Evolutionary conservation across 371 early-diverging fungal species (phyloP).

Genomic region (Actinomortierella wolfii): DNA sequence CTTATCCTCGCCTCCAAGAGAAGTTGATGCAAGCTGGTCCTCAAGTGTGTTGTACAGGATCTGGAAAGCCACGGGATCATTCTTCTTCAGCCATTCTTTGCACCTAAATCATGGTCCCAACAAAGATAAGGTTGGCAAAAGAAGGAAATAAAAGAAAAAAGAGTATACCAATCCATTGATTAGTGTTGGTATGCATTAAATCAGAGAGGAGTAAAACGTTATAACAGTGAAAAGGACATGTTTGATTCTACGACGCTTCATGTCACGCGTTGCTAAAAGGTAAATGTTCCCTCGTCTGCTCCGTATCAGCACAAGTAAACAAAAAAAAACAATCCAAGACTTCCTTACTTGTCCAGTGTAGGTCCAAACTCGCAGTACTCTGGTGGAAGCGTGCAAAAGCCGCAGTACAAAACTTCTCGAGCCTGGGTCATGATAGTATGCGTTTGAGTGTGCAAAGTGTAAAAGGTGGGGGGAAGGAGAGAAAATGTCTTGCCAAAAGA

Average conservation of each 20-base stretch:
- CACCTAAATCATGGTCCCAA: slow-evolving; percentile 48
- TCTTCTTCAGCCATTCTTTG: slow-evolving; percentile 74
- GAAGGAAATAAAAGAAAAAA: neutral
- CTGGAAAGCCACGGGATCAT: slow-evolving; percentile 50
- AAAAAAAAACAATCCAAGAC: neutral
- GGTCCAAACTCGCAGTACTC: slow-evolving; percentile 94
- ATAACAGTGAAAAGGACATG: no score
- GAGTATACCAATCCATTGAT: neutral
- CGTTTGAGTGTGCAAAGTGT: neutral
- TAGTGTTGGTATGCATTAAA: no score
- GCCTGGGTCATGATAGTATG: slow-evolving; percentile 27
- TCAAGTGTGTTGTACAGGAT: slow-evolving; percentile 52
- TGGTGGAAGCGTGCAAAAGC: slow-evolving; percentile 53
- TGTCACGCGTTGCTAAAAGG: no score
- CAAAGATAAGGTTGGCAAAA: neutral
- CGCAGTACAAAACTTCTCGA: slow-evolving; percentile 53
- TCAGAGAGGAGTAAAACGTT: no score
- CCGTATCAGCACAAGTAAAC: neutral
- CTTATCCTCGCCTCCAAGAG: slow-evolving; percentile 27
- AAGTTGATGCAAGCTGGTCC: slow-evolving; percentile 32
- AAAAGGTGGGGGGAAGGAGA: neutral
- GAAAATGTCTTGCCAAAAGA: neutral
- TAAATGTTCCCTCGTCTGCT: no score
- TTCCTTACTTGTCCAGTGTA: slow-evolving; percentile 61
- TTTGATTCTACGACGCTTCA: no score